Conservation (phyloP, 345 rosid genomes). For the Lepidium sativum region DNA sequence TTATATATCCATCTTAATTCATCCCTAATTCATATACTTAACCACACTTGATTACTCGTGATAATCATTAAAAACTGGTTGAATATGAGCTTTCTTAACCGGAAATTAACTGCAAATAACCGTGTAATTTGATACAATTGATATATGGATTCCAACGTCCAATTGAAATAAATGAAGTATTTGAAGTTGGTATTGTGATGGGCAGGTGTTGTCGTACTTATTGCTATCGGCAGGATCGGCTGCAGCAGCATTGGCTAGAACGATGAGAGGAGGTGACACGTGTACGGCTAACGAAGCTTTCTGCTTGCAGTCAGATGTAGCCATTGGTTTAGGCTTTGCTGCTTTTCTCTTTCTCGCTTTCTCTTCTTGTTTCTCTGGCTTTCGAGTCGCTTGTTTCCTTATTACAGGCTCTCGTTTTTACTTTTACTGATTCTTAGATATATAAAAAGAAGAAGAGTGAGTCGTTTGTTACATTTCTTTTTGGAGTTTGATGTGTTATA, state of each 20-base stretch:
- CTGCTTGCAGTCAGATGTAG: slow-evolving; percentile 68
- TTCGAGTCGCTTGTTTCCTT: slow-evolving; percentile 66
- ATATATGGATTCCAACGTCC: too few relatives aligned
- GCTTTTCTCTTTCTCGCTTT: slow-evolving; percentile 68
- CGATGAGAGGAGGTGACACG: slow-evolving; percentile 43
- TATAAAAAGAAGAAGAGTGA: background rate
- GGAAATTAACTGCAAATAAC: too few relatives aligned
- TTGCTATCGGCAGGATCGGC: slow-evolving; percentile 76
- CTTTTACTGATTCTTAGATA: slow-evolving; percentile 26
- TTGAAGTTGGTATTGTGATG: background rate
- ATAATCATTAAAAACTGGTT: too few relatives aligned
- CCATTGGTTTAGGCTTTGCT: slow-evolving; percentile 69
- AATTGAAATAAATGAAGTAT: too few relatives aligned
- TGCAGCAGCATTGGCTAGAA: slow-evolving; percentile 59
- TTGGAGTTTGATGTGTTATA: background rate
- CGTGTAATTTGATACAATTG: too few relatives aligned
- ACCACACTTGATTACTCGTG: background rate
- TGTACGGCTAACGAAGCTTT: slow-evolving; percentile 45
- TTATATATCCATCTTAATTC: too few relatives aligned
- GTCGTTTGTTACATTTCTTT: background rate
- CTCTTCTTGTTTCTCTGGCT: slow-evolving; percentile 74
- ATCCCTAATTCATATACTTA: background rate
- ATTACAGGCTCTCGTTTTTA: slow-evolving; percentile 85
- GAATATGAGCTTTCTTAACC: too few relatives aligned
- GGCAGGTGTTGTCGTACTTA: slow-evolving; percentile 78